These are phyloP conservation scores for Pistacia vera DNA, from an alignment of 345 rosid species.

Conservation along the genomic window DNA sequence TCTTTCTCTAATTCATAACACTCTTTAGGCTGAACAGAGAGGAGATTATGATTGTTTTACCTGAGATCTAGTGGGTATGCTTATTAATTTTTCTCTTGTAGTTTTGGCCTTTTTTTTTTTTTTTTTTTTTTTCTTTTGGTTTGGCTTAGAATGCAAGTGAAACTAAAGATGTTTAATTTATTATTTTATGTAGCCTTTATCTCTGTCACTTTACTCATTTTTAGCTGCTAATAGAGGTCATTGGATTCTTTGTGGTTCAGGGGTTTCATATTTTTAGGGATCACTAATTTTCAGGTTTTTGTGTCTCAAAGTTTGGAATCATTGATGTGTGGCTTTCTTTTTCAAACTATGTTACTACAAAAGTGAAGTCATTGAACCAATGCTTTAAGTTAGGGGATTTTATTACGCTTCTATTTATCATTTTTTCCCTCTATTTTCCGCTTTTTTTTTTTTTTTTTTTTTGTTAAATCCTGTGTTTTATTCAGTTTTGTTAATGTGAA, in stretches of 20 bases:
- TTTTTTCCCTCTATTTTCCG: not conserved
- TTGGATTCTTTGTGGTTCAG: slow-evolving; percentile 36
- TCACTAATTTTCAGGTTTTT: slow-evolving; percentile 30
- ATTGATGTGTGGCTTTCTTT: slow-evolving; percentile 32
- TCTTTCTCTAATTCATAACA: slow-evolving; percentile 15
- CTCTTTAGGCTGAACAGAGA: slow-evolving; percentile 40
- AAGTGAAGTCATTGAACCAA: slow-evolving; percentile 26
- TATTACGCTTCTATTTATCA: not conserved
- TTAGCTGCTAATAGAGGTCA: slow-evolving; percentile 24
- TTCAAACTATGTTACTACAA: slow-evolving; percentile 22
- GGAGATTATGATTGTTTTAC: slow-evolving; percentile 38
- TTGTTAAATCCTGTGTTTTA: not conserved
- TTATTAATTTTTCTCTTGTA: slow-evolving; percentile 30
- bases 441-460: not conserved
- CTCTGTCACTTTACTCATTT: slow-evolving; percentile 28
- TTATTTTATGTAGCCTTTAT: slow-evolving; percentile 40
- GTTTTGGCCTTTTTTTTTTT: slow-evolving; percentile 20
- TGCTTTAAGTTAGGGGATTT: slow-evolving; percentile 15
- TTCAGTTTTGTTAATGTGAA: slow-evolving; percentile 12
- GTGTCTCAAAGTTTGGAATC: slow-evolving; percentile 36
- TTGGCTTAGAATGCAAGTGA: slow-evolving; percentile 85
- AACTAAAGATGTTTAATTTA: slow-evolving; percentile 35
- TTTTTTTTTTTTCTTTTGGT: slow-evolving; percentile 23
- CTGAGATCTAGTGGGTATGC: slow-evolving; percentile 64
- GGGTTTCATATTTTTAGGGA: slow-evolving; percentile 30